Evolutionary conservation across 257 asterid genomes (phyloP).

Genomic region (Phtheirospermum japonicum): DNA sequence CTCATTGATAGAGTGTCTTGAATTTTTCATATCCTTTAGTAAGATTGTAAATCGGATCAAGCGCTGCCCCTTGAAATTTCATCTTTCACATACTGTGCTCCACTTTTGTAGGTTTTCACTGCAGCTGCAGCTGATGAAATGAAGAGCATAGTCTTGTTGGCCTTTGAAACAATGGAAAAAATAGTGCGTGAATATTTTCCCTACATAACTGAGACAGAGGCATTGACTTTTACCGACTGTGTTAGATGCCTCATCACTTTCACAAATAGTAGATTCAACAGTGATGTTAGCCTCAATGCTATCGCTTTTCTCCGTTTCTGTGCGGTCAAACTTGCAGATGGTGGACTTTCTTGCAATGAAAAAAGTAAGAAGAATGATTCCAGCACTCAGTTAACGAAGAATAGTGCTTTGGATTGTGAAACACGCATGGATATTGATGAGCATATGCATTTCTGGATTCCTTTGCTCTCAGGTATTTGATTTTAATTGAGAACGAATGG

Average conservation of each 20-base stretch:
- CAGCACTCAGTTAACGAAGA: conserved; percentile 31
- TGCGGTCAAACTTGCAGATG: conserved; percentile 97
- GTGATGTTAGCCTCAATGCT: conserved; percentile 97
- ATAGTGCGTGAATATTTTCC: conserved; percentile 95
- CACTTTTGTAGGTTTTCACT: conserved; percentile 70
- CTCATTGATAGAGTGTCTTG: no score
- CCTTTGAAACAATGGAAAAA: conserved; percentile 97
- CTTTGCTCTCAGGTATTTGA: conserved; percentile 80
- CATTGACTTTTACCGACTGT: conserved; percentile 84
- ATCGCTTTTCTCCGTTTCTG: conserved; percentile 98
- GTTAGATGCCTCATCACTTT: conserved; percentile 94
- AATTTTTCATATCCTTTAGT: no score
- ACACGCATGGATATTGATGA: conserved; percentile 59
- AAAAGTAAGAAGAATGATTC: conserved; percentile 51
- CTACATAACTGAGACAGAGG: conserved; percentile 92
- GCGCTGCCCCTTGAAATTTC: no score
- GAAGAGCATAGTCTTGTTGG: conserved; percentile 89
- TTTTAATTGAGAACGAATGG: conserved; percentile 27
- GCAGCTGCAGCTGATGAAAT: conserved; percentile 98
- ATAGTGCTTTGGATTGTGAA: conserved; percentile 54
- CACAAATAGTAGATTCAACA: conserved; percentile 91
- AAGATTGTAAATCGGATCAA: no score
- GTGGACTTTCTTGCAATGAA: conserved; percentile 76
- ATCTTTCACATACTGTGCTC: conserved; percentile 2
- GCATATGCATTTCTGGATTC: conserved; percentile 70